A percentile compares a stretch with the other conserved stretches of the same genome.
Conservation (phyloP, 2,329 filamentous ascomycete species). For the Colletotrichum acutatum region DNA sequence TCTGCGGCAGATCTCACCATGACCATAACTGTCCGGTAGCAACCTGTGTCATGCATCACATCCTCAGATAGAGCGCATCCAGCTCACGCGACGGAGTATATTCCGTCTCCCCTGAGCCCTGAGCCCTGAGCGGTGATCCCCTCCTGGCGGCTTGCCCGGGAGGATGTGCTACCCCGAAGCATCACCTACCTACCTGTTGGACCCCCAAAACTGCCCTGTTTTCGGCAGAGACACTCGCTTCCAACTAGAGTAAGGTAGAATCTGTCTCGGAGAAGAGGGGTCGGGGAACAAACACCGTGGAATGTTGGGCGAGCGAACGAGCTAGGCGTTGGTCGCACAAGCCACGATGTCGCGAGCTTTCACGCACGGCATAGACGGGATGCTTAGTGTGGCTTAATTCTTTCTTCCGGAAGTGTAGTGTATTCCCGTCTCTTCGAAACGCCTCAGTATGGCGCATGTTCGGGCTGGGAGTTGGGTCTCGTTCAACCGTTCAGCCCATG, state of each 20-base stretch:
- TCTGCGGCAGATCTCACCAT: not conserved
- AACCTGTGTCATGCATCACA: no score
- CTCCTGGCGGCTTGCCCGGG: not conserved
- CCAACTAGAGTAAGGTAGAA: not conserved
- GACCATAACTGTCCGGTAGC: not conserved
- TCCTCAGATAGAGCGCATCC: not conserved
- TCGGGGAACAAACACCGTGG: no score
- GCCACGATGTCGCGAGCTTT: not conserved
- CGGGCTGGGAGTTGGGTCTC: not conserved
- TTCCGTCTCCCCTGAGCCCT: conserved; percentile 3
- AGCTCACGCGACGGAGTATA: conserved; percentile 1
- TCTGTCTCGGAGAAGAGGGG: not conserved
- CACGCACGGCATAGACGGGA: not conserved
- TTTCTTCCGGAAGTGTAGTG: not conserved
- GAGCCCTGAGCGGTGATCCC: no score
- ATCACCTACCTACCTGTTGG: not conserved
- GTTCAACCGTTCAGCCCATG: not conserved
- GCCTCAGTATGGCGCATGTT: not conserved
- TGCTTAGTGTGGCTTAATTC: not conserved
- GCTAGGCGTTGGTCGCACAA: not conserved
- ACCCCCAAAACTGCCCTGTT: not conserved
- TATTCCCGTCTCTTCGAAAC: not conserved
- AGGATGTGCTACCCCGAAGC: not conserved
- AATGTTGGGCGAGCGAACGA: not conserved
- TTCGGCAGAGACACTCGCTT: not conserved